Evolutionary conservation across 73 alveolate genomes (phyloP).

Genomic region (Paramecium primaurelia): DNA sequence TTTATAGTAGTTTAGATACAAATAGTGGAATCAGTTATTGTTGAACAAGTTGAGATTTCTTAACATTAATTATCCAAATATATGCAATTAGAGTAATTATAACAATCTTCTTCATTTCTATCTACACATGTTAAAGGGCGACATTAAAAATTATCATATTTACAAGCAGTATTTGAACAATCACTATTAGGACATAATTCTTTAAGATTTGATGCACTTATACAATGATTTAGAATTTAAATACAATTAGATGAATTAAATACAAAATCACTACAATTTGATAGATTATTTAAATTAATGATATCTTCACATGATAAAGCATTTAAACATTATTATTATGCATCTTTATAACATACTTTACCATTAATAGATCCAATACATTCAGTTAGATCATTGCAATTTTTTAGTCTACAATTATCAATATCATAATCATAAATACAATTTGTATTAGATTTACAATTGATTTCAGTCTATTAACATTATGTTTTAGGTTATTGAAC

Average conservation of each 20-base stretch:
- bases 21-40: background rate
- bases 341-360: background rate
- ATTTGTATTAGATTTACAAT: background rate
- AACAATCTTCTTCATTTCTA: background rate
- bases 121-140: background rate
- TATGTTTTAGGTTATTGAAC: background rate
- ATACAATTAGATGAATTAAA: background rate
- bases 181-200: conserved; percentile 35
- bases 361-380: conserved; percentile 12
- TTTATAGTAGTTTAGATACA: background rate
- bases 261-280: background rate
- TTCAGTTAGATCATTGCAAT: background rate
- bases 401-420: background rate
- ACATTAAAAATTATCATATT: background rate
- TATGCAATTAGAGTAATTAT: background rate
- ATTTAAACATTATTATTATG: background rate
- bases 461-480: background rate
- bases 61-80: background rate
- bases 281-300: background rate
- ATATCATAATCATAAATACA: background rate
- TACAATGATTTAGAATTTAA: background rate
- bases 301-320: conserved; percentile 25
- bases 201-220: background rate
- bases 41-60: background rate
- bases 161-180: background rate